Percentiles rank a stretch among this genome's conserved stretches.
Evolutionary conservation across 257 asterid genomes (phyloP).

Genomic region (Galeopsis tetrahit): DNA sequence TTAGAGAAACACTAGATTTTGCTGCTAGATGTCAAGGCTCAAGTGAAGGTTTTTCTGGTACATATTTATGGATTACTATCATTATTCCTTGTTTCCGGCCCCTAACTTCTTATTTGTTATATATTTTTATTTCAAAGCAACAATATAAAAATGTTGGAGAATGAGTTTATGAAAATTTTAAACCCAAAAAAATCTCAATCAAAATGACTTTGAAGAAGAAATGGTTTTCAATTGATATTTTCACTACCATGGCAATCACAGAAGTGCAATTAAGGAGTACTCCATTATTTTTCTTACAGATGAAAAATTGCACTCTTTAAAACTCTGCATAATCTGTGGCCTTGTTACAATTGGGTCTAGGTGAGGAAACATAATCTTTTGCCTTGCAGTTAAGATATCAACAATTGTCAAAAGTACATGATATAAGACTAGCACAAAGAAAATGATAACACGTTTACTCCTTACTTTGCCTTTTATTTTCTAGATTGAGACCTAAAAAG

Average conservation of each 20-base stretch:
- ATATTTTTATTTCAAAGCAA: not conserved
- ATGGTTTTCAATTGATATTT: not conserved
- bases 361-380: not conserved
- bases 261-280: not conserved
- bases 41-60: slow-evolving; percentile 74
- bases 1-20: slow-evolving; percentile 86
- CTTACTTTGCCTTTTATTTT: not conserved
- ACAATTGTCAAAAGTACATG: not conserved
- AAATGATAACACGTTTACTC: not conserved
- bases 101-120: not conserved
- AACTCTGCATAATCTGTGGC: not conserved
- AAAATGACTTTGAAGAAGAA: not conserved
- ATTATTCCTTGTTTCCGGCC: not conserved
- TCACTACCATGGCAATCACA: not conserved
- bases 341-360: not conserved
- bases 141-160: not conserved
- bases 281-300: not conserved
- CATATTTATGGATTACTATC: not conserved
- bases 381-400: not conserved
- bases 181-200: not conserved
- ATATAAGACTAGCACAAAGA: slow-evolving; percentile 8
- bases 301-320: not conserved
- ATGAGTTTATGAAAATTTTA: not conserved
- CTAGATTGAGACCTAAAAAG: slow-evolving; percentile 1
- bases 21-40: slow-evolving; percentile 97